A percentile compares a stretch with the other conserved stretches of the same genome.
Conservation (phyloP, 441 rosid species). For the Breynia disticha region DNA sequence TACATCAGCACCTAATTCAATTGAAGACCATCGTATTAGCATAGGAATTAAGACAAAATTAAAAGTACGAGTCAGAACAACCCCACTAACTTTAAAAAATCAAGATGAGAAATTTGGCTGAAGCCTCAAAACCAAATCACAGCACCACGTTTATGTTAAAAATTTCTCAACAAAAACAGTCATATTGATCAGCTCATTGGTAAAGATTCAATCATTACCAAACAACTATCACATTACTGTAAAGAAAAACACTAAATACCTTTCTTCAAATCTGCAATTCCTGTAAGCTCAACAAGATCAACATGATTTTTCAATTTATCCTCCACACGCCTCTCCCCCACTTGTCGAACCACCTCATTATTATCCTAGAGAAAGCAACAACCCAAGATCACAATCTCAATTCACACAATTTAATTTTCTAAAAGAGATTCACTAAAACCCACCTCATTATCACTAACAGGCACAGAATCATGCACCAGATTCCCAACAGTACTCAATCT, state of each 20-base stretch:
- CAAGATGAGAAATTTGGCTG: background rate
- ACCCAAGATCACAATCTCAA: background rate
- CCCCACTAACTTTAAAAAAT: background rate
- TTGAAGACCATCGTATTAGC: background rate
- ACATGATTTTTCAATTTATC: conserved; percentile 72
- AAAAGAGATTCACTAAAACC: background rate
- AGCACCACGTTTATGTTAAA: background rate
- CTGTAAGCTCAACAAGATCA: conserved; percentile 85
- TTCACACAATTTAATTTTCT: background rate
- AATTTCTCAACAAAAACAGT: no score
- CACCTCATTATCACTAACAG: conserved; percentile 66
- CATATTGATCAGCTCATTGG: no score
- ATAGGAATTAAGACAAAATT: no score
- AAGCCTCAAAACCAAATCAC: background rate
- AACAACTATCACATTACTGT: no score
- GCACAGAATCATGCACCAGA: conserved; percentile 82
- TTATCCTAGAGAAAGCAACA: conserved; percentile 37
- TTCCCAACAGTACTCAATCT: conserved; percentile 62
- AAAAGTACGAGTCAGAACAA: no score
- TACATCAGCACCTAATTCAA: conserved; percentile 61
- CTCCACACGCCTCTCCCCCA: conserved; percentile 56
- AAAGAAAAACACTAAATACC: conserved; percentile 24
- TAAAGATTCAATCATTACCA: no score
- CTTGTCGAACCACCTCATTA: conserved; percentile 46
- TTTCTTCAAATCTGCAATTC: conserved; percentile 63